Evolutionary conservation across 371 early-diverging fungal species (phyloP).

Genomic region (Mucor racemosus): DNA sequence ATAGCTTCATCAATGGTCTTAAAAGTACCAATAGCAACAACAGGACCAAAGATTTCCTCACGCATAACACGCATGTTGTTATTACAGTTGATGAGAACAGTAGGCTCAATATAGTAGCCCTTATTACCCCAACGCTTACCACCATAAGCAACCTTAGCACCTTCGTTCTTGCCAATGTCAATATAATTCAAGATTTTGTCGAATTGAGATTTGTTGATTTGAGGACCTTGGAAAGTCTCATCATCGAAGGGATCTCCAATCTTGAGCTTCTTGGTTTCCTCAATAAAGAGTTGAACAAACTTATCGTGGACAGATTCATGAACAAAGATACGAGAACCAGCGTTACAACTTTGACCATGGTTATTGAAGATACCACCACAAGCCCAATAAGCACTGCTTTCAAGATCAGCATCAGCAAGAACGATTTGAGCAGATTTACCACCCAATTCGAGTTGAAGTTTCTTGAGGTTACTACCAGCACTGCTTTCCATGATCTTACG

Average conservation of each 20-base stretch:
- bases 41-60: conserved; percentile 94
- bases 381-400: conserved; percentile 70
- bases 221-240: conserved; percentile 70
- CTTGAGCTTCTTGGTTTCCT: conserved; percentile 55
- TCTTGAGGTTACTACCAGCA: conserved; percentile 71
- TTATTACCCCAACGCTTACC: conserved; percentile 67
- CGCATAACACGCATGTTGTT: conserved; percentile 69
- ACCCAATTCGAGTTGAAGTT: conserved; percentile 86
- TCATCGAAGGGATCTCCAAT: conserved; percentile 66
- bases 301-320: conserved; percentile 72
- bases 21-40: conserved; percentile 78
- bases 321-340: conserved; percentile 81
- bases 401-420: conserved; percentile 82
- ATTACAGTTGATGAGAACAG: conserved; percentile 71
- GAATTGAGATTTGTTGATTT: conserved; percentile 77
- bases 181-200: conserved; percentile 71
- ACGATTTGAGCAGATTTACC: conserved; percentile 90
- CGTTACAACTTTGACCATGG: conserved; percentile 88
- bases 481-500: conserved; percentile 73
- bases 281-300: conserved; percentile 70
- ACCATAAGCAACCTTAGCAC: conserved; percentile 65
- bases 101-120: conserved; percentile 83
- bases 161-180: conserved; percentile 58
- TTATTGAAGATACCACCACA: conserved; percentile 75
- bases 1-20: conserved; percentile 78